Evolutionary conservation across 2,329 filamentous ascomycete species (phyloP), one percentile per base, ranked within the genome.

Genomic region (Chaetothyriales sp.): DNA sequence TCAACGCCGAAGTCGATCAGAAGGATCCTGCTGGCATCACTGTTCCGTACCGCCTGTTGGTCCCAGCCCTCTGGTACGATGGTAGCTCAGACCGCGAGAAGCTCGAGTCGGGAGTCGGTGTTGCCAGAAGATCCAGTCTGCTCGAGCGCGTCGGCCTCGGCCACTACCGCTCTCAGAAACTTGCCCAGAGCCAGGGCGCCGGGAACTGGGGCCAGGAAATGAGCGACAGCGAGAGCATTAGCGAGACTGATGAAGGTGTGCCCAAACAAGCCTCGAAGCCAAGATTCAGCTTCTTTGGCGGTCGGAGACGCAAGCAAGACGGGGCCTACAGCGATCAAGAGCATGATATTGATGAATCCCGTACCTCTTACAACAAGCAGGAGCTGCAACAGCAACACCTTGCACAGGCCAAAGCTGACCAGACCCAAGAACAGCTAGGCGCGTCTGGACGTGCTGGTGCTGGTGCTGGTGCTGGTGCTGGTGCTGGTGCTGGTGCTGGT

Each of bases 1-100:
- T 98, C 44, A 95, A 95, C 60, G 80, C 95, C 55, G 92, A 98
- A 68, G 80, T 95, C 54, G 88, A 83, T 60, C 78, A 85, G 44
- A 80, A 79, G 55, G 88, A 98, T 60, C 90, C 92, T 0, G 77
- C 84, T 0, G 93, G 92, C 12, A 87, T 86, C 56, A 98, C 92
- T 0, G 78, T 80, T 48, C 86, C 88, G 7, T 98, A 98, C 65
- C 76, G 87, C 42, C 70, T 98, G 4, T 75, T 96, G 1, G 82
- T 98, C 4, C 92, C 93, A 9, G 79, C 80, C 49, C 70, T 98
- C 48, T 68, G 68, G 60, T 80, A 70, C 53, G 67, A 72, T n/a
- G 70, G 68, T 5, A 59, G 43, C 52, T 57, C 52, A 47, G 60
- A 59, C 53, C 58, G 58, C 26, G 54, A 61, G 49, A 58, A 60